Percentiles rank a stretch among this genome's conserved stretches.
These are phyloP conservation scores for Dryadomyces quercivorus DNA, from an alignment of 2,329 filamentous ascomycete genomes.

Conservation along the genomic window DNA sequence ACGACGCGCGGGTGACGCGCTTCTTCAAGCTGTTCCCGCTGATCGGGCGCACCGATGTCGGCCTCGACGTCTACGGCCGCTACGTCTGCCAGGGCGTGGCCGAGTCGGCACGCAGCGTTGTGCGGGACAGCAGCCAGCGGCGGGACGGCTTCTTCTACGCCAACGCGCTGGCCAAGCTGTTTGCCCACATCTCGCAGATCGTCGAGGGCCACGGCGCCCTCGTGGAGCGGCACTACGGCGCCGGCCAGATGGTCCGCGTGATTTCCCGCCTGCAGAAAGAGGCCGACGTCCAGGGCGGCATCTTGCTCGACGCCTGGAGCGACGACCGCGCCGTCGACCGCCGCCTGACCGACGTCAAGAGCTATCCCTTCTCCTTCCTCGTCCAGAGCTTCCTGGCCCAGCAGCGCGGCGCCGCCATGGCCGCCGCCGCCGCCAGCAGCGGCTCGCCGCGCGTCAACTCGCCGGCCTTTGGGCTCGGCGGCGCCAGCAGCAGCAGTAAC, in stretches of 20 bases:
- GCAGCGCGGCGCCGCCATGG: slow-evolving; percentile 28
- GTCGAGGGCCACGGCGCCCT: slow-evolving; percentile 83
- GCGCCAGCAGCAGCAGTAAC: not conserved
- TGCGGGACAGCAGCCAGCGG: slow-evolving; percentile 52
- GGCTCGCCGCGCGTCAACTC: slow-evolving; percentile 62
- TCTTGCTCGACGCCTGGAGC: slow-evolving; percentile 89
- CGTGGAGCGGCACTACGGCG: slow-evolving; percentile 87
- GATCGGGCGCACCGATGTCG: slow-evolving; percentile 78
- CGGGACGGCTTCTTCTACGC: slow-evolving; percentile 85
- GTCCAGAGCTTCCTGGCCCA: slow-evolving; percentile 82
- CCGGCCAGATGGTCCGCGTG: slow-evolving; percentile 86
- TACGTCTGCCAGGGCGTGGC: slow-evolving; percentile 96
- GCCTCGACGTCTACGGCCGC: slow-evolving; percentile 84
- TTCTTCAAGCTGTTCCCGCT: slow-evolving; percentile 98
- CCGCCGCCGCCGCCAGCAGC: slow-evolving; percentile 18
- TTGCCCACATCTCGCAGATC: slow-evolving; percentile 96
- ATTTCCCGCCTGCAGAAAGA: slow-evolving; percentile 89
- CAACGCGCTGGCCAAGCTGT: slow-evolving; percentile 78
- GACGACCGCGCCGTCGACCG: slow-evolving; percentile 79
- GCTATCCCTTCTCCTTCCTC: slow-evolving; percentile 93
- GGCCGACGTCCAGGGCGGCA: slow-evolving; percentile 90
- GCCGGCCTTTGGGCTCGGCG: slow-evolving; percentile 45
- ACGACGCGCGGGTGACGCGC: slow-evolving; percentile 78
- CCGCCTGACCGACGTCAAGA: slow-evolving; percentile 88
- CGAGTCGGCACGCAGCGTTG: slow-evolving; percentile 64